Evolutionary conservation across 495 filamentous ascomycete genomes (phyloP), one percentile per base, ranked within the genome.

Genomic region (Penicillium paxilli): DNA sequence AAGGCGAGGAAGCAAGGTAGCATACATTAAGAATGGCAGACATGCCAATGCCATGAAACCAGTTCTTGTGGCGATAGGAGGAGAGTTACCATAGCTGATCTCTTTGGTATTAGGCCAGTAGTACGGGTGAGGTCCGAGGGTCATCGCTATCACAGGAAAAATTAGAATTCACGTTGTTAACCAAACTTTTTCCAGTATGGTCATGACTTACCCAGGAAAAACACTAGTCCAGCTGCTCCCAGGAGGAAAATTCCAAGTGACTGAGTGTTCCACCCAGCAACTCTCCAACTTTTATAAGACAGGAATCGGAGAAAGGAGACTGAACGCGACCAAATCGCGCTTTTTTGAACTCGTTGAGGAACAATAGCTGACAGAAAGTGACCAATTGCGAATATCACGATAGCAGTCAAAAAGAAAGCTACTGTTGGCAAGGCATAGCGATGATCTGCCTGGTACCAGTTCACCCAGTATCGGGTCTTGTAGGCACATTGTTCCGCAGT

Each of bases 361-460:
- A 57, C 59, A 40, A 63, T 66, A 24, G 38, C 63, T 12, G 40
- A 59, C 19, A 56, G 20, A 44, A 59, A 60, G 55, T 75, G 72
- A 6, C 64, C 61, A 11, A 80, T 47, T 1, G 64, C 66, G 51
- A 83, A 85, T 10, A 83, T 28, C 0, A 64, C 68, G 42, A 82
- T 73, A 7, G 69, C 62, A 2, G 68, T 71, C 20, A 73, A 60
- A 41, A 83, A 76, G 54, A 85, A 80, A 16, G 73, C 77, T 10
- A 80, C 65, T 0, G 80, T 80, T 4, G 66, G 66, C 11, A 80
- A 62, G 4, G 78, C 74, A 51, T 77, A 83, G 20, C 74, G 68
- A 53, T 79, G 74, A 51, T 83, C 80, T n/a, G 80, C 74, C 47
- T 78, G 47, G 48, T 82, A 76, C 80, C 79, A 83, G 57, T 73